These are phyloP conservation scores for Triangularia setosa DNA, from an alignment of 2,329 filamentous ascomycete genomes.

Conservation along the genomic window DNA sequence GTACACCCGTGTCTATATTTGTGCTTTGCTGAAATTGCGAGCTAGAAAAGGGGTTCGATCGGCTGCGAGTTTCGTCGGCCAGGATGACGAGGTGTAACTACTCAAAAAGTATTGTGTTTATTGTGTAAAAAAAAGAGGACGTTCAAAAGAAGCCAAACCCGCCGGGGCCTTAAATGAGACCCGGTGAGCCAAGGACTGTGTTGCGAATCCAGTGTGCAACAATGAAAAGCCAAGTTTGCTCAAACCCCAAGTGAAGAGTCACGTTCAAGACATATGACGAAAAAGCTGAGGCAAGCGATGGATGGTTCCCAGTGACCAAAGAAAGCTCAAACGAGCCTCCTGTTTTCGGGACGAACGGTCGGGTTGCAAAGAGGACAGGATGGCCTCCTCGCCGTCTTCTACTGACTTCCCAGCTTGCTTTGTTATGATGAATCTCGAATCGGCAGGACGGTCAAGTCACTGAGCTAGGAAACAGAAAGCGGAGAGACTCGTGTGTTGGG, in stretches of 20 bases:
- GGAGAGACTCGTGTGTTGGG: neutral
- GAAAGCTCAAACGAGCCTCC: neutral
- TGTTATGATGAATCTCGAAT: neutral
- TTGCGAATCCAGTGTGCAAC: conserved; percentile 3
- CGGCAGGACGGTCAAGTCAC: neutral
- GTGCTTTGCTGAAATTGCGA: neutral
- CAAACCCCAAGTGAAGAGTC: neutral
- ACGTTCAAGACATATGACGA: neutral
- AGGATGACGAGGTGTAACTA: neutral
- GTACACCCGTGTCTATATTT: neutral
- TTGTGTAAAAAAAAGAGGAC: neutral
- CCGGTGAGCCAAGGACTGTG: neutral
- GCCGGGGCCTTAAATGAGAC: neutral
- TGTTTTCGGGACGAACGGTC: neutral
- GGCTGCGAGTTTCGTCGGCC: neutral
- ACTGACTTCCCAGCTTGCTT: neutral
- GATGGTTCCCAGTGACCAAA: neutral
- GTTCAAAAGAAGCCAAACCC: neutral
- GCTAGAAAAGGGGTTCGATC: neutral
- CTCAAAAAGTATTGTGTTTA: neutral
- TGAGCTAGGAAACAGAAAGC: neutral
- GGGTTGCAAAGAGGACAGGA: neutral
- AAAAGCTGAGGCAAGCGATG: neutral
- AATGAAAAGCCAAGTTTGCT: neutral
- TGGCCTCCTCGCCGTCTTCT: neutral